Evolutionary conservation across 345 rosid species (phyloP).

Genomic region (Camelina sativa): DNA sequence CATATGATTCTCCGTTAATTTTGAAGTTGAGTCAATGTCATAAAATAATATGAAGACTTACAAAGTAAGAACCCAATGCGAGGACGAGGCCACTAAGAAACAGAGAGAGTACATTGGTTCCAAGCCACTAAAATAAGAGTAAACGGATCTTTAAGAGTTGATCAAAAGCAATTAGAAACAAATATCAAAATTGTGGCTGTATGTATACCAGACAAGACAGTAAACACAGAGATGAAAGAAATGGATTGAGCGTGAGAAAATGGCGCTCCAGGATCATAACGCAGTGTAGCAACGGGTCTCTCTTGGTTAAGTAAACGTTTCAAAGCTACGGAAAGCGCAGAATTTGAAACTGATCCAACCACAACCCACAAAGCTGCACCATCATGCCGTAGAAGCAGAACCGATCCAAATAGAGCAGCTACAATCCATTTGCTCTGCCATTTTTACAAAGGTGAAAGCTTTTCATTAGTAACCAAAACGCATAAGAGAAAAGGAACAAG

Average conservation of each 20-base stretch:
- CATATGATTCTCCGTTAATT: not conserved
- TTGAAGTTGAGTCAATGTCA: not conserved
- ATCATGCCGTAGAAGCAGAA: slow-evolving; percentile 69
- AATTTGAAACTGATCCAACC: slow-evolving; percentile 64
- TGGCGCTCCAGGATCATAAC: slow-evolving; percentile 98
- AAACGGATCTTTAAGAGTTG: not conserved
- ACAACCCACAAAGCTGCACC: slow-evolving; percentile 71
- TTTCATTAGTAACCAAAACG: not conserved
- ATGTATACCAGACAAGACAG: slow-evolving; percentile 56
- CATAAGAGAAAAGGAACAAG: slow-evolving; percentile 1
- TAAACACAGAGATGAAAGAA: slow-evolving; percentile 61
- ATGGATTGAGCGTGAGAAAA: slow-evolving; percentile 88
- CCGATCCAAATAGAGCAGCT: slow-evolving; percentile 53
- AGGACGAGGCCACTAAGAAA: slow-evolving; percentile 46
- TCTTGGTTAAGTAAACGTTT: slow-evolving; percentile 77
- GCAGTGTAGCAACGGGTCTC: slow-evolving; percentile 60
- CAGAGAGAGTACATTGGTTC: slow-evolving; percentile 50
- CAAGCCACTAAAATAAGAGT: slow-evolving; percentile 47
- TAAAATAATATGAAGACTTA: slow-evolving; percentile 44
- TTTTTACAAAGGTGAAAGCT: not conserved
- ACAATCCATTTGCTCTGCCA: slow-evolving; percentile 87
- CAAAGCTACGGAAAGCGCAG: slow-evolving; percentile 52
- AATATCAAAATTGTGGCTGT: not conserved
- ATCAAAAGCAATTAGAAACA: slow-evolving; percentile 10
- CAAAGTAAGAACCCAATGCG: slow-evolving; percentile 64